Conservation (phyloP, 768 basidiomycete genomes). For the Trametopsis cervina region DNA sequence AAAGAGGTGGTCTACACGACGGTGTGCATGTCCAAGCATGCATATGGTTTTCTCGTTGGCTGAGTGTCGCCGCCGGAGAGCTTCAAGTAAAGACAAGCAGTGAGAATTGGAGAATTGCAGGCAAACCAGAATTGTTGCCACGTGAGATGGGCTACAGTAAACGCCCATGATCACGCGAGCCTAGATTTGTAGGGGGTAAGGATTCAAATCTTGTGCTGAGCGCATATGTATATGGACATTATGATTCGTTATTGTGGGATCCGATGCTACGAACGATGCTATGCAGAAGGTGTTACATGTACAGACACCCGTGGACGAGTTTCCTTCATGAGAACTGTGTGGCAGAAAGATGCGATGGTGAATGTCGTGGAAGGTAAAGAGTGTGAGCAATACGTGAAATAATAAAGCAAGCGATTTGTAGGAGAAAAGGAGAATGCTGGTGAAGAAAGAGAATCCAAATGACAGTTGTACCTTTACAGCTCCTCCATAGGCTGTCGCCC, state of each 20-base stretch:
- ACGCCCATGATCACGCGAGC: not conserved
- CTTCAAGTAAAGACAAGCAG: too few species aligned
- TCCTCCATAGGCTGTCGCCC: constrained; percentile 37
- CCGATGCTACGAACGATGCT: not conserved
- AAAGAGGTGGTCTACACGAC: constrained; percentile 26
- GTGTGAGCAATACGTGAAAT: constrained; percentile 9
- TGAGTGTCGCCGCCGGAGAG: not conserved
- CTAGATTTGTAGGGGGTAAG: too few species aligned
- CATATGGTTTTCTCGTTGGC: constrained; percentile 18
- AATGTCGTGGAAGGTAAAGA: not conserved
- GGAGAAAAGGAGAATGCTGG: constrained; percentile 11
- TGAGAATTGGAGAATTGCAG: too few species aligned
- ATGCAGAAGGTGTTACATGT: not conserved
- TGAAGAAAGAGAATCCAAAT: constrained; percentile 29
- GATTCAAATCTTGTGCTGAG: too few species aligned
- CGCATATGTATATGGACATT: too few species aligned
- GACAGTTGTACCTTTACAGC: constrained; percentile 16
- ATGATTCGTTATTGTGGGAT: too few species aligned
- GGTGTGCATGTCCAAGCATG: constrained; percentile 35
- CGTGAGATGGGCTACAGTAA: too few species aligned
- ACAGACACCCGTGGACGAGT: not conserved
- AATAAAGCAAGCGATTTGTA: not conserved
- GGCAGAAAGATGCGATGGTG: constrained; percentile 1
- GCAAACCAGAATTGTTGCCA: too few species aligned
- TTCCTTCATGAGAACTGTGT: not conserved